Evolutionary conservation across 164 flowering plant genomes (phyloP).

Genomic region (Taxillus chinensis): DNA sequence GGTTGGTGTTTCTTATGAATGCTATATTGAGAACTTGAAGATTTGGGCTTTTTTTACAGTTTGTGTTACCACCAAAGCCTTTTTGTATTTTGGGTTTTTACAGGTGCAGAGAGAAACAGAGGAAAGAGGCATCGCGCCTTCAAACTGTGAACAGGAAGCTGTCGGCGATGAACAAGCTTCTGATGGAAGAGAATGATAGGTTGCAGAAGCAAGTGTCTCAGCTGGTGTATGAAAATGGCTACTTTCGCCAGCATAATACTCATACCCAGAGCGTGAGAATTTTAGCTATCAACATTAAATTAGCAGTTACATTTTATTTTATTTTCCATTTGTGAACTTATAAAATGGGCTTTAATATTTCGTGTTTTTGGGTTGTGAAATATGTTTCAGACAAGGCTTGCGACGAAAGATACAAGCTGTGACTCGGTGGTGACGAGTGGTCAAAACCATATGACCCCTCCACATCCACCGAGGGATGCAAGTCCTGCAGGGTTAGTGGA

Average conservation of each 20-base stretch:
- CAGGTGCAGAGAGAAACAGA: slow-evolving; percentile 94
- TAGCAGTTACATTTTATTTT: background rate
- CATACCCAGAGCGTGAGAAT: slow-evolving; percentile 62
- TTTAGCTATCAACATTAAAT: background rate
- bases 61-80: background rate
- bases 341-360: too few relatives aligned
- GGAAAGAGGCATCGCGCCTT: slow-evolving; percentile 87
- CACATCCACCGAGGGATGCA: background rate
- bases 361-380: too few relatives aligned
- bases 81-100: slow-evolving; percentile 5
- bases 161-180: slow-evolving; percentile 86
- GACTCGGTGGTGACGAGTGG: slow-evolving; percentile 2
- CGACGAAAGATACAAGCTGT: slow-evolving; percentile 1
- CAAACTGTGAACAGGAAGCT: slow-evolving; percentile 86
- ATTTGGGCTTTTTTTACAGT: background rate
- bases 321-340: background rate
- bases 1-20: too few relatives aligned
- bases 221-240: slow-evolving; percentile 84
- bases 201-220: slow-evolving; percentile 95
- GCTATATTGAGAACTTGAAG: too few relatives aligned
- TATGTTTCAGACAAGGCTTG: background rate
- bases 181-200: slow-evolving; percentile 95
- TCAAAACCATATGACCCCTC: background rate
- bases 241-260: slow-evolving; percentile 41
- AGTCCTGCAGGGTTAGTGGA: slow-evolving; percentile 72